Conservation (phyloP, 1,284 basidiomycete species). For the Phylloporus gajari region DNA sequence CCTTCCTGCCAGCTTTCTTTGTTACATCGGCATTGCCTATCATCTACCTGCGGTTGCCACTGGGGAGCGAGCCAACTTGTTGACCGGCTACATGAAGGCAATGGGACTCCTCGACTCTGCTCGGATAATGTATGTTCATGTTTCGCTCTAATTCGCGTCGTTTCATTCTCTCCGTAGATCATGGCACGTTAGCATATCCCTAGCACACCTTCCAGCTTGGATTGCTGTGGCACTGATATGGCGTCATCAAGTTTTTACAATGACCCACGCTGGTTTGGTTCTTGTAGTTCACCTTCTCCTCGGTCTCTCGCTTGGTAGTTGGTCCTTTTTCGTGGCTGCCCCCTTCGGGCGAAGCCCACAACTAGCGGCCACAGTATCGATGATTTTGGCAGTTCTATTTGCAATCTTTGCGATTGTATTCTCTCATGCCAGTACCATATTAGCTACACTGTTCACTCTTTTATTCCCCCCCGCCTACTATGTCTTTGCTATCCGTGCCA, state of each 20-base stretch:
- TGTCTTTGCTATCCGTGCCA: slow-evolving; percentile 73
- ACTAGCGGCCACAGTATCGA: slow-evolving; percentile 74
- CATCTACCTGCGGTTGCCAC: slow-evolving; percentile 76
- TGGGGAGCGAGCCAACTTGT: slow-evolving; percentile 65
- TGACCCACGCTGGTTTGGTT: slow-evolving; percentile 69
- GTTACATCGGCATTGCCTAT: slow-evolving; percentile 75
- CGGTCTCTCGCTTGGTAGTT: slow-evolving; percentile 73
- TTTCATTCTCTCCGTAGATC: slow-evolving; percentile 54
- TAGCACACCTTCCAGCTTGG: slow-evolving; percentile 74
- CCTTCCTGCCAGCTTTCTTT: slow-evolving; percentile 61
- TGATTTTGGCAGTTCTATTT: slow-evolving; percentile 71
- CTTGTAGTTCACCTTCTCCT: slow-evolving; percentile 74
- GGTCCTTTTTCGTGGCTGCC: slow-evolving; percentile 74
- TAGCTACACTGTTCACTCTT: slow-evolving; percentile 70
- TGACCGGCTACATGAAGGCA: slow-evolving; percentile 76
- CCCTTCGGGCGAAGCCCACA: slow-evolving; percentile 80
- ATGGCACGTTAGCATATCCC: slow-evolving; percentile 69
- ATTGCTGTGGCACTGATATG: slow-evolving; percentile 70
- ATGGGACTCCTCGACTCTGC: slow-evolving; percentile 79
- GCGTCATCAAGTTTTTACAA: slow-evolving; percentile 72
- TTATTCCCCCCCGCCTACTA: slow-evolving; percentile 82
- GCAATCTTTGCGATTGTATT: slow-evolving; percentile 76
- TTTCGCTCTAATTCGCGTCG: background rate
- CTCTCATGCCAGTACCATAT: slow-evolving; percentile 54
- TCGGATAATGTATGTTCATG: slow-evolving; percentile 61